These are phyloP conservation scores for Talaromyces marneffei DNA, from an alignment of 2,329 filamentous ascomycete genomes.

Conservation along the genomic window DNA sequence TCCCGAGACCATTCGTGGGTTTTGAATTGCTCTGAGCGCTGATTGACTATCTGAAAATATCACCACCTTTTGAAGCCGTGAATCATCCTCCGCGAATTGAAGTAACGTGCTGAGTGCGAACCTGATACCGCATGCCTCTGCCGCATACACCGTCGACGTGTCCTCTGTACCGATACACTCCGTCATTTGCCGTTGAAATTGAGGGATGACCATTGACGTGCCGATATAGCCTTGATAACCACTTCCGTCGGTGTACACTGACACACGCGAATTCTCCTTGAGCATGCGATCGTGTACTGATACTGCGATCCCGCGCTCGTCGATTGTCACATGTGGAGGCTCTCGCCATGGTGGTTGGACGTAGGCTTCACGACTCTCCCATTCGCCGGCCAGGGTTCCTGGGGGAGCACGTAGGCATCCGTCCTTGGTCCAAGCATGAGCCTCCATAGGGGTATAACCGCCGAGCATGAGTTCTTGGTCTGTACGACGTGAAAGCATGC, in stretches of 20 bases:
- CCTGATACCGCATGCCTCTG: neutral
- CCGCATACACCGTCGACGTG: neutral
- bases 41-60: neutral
- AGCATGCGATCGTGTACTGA: neutral
- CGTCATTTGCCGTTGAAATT: neutral
- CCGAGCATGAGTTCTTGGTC: neutral
- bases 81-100: neutral
- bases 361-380: constrained; percentile 13
- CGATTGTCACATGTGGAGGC: constrained; percentile 9
- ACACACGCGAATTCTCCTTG: neutral
- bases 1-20: neutral
- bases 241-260: neutral
- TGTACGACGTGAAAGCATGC: neutral
- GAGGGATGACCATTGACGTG: neutral
- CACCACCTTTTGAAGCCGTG: neutral
- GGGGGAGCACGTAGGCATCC: neutral
- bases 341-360: constrained; percentile 8
- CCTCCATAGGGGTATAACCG: constrained; percentile 1
- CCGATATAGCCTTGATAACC: neutral
- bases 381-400: neutral
- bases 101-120: neutral
- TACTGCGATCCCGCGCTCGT: neutral
- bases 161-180: neutral
- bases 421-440: neutral
- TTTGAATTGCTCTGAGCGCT: neutral